These are phyloP conservation scores for Irpex rosettiformis DNA, from an alignment of 1,284 basidiomycete species.

Conservation along the genomic window DNA sequence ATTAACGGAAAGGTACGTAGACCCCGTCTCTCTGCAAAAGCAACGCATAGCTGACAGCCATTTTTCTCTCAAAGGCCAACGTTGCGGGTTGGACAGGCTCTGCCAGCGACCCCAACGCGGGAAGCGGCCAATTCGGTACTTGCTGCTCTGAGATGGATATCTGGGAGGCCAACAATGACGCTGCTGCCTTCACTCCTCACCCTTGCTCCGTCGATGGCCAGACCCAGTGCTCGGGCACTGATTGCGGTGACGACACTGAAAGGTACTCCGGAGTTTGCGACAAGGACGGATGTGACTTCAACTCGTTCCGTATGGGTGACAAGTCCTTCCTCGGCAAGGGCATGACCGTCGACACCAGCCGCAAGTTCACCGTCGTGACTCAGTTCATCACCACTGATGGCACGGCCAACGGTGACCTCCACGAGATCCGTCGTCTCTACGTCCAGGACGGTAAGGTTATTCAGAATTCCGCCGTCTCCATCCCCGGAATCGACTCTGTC, in stretches of 20 bases:
- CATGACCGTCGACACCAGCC: constrained; percentile 40
- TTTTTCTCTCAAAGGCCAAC: constrained; percentile 29
- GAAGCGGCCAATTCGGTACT: constrained; percentile 41
- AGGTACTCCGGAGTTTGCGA: constrained; percentile 42
- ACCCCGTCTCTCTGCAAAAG: constrained; percentile 16
- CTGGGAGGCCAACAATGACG: constrained; percentile 53
- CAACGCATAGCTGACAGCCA: constrained; percentile 20
- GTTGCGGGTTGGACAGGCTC: constrained; percentile 29
- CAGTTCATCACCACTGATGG: constrained; percentile 49
- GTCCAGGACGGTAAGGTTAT: constrained; percentile 49
- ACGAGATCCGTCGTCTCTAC: constrained; percentile 51
- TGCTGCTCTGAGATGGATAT: constrained; percentile 60
- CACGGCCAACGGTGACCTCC: constrained; percentile 41
- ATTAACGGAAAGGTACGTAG: constrained; percentile 46
- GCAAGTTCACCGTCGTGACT: constrained; percentile 50
- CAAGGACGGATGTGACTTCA: constrained; percentile 54
- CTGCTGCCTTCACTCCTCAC: constrained; percentile 51
- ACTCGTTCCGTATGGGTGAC: constrained; percentile 53
- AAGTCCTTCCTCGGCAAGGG: constrained; percentile 44
- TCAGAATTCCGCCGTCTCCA: constrained; percentile 43
- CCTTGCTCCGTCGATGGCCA: constrained; percentile 39
- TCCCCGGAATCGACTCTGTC: constrained; percentile 36
- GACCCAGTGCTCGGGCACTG: constrained; percentile 33
- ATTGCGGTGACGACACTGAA: constrained; percentile 29
- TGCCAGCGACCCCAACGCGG: constrained; percentile 30